A percentile compares a stretch with the other conserved stretches of the same genome.
Conservation (phyloP, 2,329 filamentous ascomycete species). For the Trichoderma oligosporum region DNA sequence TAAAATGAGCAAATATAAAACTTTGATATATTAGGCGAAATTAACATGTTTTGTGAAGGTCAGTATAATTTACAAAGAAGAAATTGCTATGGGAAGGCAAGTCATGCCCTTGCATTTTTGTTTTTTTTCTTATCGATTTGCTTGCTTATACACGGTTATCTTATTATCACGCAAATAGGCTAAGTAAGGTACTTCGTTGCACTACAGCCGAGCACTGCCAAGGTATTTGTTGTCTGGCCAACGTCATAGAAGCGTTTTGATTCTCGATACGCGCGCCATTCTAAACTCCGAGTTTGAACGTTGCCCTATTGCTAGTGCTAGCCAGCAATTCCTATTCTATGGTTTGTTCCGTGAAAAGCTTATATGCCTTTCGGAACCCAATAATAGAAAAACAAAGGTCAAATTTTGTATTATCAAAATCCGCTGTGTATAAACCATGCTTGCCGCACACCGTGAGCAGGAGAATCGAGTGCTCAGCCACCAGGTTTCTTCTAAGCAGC, state of each 20-base stretch:
- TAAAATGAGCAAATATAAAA: no score
- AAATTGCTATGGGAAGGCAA: neutral
- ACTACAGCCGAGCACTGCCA: no score
- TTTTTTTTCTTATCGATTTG: neutral
- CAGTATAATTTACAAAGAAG: neutral
- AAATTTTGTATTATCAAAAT: no score
- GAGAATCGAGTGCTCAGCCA: constrained; percentile 79
- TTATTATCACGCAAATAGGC: no score
- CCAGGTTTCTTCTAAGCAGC: constrained; percentile 69
- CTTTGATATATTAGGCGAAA: neutral
- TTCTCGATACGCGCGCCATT: neutral
- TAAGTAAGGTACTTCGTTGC: no score
- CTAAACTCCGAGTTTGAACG: neutral
- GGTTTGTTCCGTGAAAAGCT: neutral
- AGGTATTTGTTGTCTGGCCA: constrained; percentile 7
- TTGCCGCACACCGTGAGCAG: constrained; percentile 76
- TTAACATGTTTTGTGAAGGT: neutral
- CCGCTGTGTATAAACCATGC: constrained; percentile 48
- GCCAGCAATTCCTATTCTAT: neutral
- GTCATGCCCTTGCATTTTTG: neutral
- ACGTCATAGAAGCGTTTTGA: neutral
- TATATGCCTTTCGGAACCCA: neutral
- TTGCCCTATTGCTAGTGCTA: neutral
- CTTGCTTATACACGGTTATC: neutral
- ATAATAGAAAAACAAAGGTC: neutral